phyloP scores from a whole-genome alignment of 768 basidiomycete species.

The Brasilioporus rufonigricans region DNA sequence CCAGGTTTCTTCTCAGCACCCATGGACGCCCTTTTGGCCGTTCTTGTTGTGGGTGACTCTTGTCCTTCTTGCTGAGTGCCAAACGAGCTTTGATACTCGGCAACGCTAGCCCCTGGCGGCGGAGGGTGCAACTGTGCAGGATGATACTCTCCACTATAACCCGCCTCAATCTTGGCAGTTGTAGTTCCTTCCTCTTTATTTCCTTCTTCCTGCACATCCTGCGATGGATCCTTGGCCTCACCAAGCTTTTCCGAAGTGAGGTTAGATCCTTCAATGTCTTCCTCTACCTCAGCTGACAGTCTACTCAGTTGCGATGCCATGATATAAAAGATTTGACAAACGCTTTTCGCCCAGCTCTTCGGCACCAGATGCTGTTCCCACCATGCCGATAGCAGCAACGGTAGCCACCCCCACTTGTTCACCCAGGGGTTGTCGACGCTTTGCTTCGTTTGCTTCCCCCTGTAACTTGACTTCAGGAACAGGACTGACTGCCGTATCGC shows the following conservation, averaged over 20 bases:
- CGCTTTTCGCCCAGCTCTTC: slow-evolving; percentile 6
- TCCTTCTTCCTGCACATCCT: neutral
- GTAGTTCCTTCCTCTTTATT: neutral
- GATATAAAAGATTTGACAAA: slow-evolving; percentile 1
- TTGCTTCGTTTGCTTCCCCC: neutral
- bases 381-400: neutral
- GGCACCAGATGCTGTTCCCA: neutral
- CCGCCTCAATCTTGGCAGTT: neutral
- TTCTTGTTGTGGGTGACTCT: neutral
- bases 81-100: slow-evolving; percentile 6
- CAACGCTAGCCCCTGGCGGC: slow-evolving; percentile 16
- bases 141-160: slow-evolving; percentile 24
- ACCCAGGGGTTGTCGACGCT: neutral
- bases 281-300: neutral
- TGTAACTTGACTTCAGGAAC: neutral
- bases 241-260: neutral
- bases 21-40: neutral
- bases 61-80: neutral
- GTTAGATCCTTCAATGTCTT: neutral
- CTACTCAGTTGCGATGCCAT: neutral
- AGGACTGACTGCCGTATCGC: neutral
- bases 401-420: neutral
- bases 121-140: slow-evolving; percentile 30
- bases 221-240: neutral
- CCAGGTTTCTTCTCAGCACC: slow-evolving; percentile 22